Evolutionary conservation across 2,329 filamentous ascomycete genomes (phyloP).

Genomic region (Colletotrichum camelliae): DNA sequence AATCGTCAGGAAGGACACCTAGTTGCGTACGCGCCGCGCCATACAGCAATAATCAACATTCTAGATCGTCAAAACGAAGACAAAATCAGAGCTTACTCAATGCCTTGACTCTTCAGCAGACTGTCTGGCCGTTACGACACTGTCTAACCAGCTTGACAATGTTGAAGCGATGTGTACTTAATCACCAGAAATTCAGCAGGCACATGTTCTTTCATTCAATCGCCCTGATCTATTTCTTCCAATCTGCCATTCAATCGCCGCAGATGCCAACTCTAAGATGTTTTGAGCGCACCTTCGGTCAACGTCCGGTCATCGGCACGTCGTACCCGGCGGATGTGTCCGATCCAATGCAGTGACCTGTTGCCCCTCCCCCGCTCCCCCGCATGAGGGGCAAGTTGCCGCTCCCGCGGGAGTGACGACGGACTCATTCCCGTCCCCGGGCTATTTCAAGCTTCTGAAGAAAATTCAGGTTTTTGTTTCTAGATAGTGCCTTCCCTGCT

Average conservation of each 20-base stretch:
- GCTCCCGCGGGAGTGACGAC: not conserved
- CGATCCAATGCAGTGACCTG: not conserved
- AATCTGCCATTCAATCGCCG: not conserved
- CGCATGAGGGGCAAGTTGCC: not conserved
- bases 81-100: no score
- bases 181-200: not conserved
- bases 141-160: not conserved
- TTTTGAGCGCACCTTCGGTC: not conserved
- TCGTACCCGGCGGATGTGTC: not conserved
- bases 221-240: not conserved
- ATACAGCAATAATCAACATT: not conserved
- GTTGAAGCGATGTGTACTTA: not conserved
- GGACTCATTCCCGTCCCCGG: not conserved
- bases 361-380: not conserved
- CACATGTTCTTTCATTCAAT: not conserved
- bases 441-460: no score
- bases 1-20: not conserved
- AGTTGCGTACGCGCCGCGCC: not conserved
- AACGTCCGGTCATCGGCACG: not conserved
- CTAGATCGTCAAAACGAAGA: fast-evolving
- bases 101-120: no score
- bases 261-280: not conserved
- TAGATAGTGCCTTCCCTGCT: no score
- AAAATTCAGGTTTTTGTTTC: no score
- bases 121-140: not conserved